Evolutionary conservation across 106 monocot genomes (phyloP).

Genomic region (Dactylorhiza incarnata): DNA sequence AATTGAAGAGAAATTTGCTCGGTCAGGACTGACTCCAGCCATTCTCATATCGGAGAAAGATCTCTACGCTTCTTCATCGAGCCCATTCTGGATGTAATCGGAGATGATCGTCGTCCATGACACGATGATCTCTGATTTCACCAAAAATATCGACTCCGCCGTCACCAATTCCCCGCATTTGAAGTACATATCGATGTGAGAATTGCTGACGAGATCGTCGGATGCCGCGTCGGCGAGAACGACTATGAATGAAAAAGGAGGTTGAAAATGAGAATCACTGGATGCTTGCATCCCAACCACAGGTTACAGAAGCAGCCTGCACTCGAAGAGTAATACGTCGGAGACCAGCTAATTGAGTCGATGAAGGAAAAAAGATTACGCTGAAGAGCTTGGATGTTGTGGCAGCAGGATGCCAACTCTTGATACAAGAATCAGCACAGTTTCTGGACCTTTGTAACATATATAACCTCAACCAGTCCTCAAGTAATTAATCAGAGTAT

Average conservation of each 20-base stretch:
- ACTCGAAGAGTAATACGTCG: too few species aligned
- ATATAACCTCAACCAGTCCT: too few species aligned
- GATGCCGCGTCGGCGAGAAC: conserved; percentile 23
- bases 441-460: too few species aligned
- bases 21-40: conserved; percentile 34
- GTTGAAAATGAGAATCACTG: too few species aligned
- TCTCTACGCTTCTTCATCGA: conserved; percentile 51
- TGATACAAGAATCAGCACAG: too few species aligned
- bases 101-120: conserved; percentile 86
- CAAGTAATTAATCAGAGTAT: too few species aligned
- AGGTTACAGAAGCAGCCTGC: too few species aligned
- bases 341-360: too few species aligned
- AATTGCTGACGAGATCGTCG: conserved; percentile 45
- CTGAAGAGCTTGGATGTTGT: too few species aligned
- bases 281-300: too few species aligned
- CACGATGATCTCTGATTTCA: conserved; percentile 26
- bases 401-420: too few species aligned
- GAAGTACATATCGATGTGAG: conserved; percentile 78
- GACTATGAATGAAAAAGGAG: neutral
- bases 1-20: conserved; percentile 53
- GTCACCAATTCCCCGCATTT: conserved; percentile 53
- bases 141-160: conserved; percentile 41
- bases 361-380: too few species aligned
- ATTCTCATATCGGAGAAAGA: conserved; percentile 59
- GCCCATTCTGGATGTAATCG: conserved; percentile 50